A percentile compares a stretch with the other conserved stretches of the same genome.
These are phyloP conservation scores for Dryas integrifolia DNA, from an alignment of 331 rosid species.

Conservation along the genomic window DNA sequence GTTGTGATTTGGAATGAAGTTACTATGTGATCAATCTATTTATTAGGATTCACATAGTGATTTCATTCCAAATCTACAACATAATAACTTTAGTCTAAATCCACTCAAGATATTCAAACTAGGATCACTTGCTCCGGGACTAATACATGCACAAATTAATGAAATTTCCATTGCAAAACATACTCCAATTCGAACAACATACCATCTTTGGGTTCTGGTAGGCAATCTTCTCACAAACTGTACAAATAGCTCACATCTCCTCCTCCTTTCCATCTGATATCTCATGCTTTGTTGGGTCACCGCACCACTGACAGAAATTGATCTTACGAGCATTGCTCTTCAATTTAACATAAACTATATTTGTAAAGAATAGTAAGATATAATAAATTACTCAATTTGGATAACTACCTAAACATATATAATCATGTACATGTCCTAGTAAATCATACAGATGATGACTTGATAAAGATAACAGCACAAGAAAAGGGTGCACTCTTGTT, in stretches of 20 bases:
- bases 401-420: background rate
- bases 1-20: background rate
- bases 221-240: slow-evolving; percentile 70
- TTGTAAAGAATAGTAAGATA: background rate
- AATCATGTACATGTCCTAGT: background rate
- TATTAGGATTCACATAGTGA: background rate
- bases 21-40: background rate
- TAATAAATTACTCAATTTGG: background rate
- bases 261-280: slow-evolving; percentile 80
- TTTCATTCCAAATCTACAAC: too few relatives aligned
- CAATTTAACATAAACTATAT: slow-evolving; percentile 18
- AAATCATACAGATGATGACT: background rate
- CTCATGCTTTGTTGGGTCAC: slow-evolving; percentile 76
- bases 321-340: slow-evolving; percentile 59
- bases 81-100: too few relatives aligned
- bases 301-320: slow-evolving; percentile 90
- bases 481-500: background rate
- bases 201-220: slow-evolving; percentile 98
- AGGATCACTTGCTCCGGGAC: background rate
- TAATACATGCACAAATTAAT: background rate
- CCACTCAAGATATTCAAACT: too few relatives aligned
- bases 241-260: slow-evolving; percentile 74
- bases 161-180: background rate
- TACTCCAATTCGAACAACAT: background rate
- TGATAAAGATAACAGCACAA: too few relatives aligned